These are phyloP conservation scores for Osmanthus fragrans DNA, from an alignment of 257 asterid species.

Conservation along the genomic window DNA sequence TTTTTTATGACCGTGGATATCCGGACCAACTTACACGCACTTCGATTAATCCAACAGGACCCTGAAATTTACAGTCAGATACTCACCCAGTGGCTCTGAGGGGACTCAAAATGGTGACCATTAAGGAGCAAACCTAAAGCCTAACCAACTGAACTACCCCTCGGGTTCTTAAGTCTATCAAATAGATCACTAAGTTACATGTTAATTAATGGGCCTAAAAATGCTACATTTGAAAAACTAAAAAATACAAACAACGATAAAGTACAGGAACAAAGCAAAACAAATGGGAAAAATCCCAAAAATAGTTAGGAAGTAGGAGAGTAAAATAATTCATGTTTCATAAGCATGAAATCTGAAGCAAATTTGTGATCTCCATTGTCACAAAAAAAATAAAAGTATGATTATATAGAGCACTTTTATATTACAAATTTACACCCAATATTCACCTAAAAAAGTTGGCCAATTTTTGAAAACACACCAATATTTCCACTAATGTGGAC, in stretches of 20 bases:
- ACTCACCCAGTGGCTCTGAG: too few relatives aligned
- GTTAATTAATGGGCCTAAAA: constrained; percentile 3
- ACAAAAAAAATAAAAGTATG: not conserved
- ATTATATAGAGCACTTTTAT: not conserved
- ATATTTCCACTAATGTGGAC: not conserved
- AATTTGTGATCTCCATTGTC: not conserved
- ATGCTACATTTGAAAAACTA: not conserved
- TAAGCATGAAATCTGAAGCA: constrained; percentile 19
- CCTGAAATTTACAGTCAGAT: too few relatives aligned
- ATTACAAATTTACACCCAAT: not conserved
- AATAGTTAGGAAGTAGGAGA: constrained; percentile 11
- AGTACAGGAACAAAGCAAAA: not conserved
- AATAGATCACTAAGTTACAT: not conserved
- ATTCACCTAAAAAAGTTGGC: constrained; percentile 3
- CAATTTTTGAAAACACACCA: not conserved
- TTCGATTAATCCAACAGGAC: too few relatives aligned
- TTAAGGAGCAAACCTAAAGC: too few relatives aligned
- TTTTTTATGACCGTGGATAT: too few relatives aligned
- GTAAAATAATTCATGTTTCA: not conserved
- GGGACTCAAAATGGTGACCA: too few relatives aligned
- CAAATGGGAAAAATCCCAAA: not conserved
- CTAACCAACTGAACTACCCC: too few relatives aligned
- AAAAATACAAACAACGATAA: not conserved
- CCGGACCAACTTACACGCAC: too few relatives aligned
- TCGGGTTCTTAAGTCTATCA: too few relatives aligned